Evolutionary conservation across 371 early-diverging fungal genomes (phyloP).

Genomic region (Apophysomyces sp.): DNA sequence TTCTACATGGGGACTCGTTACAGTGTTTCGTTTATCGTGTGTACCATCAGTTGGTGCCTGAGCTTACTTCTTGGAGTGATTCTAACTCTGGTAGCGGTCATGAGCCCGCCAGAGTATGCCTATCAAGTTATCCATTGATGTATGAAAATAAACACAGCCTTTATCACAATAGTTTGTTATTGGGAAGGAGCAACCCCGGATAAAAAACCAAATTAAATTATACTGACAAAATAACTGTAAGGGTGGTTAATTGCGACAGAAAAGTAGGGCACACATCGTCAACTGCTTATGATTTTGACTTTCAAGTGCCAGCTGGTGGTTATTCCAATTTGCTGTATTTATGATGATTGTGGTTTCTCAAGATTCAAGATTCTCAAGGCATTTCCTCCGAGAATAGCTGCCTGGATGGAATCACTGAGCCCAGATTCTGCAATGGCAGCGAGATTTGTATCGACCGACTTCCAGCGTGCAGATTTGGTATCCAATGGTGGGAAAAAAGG

Average conservation of each 20-base stretch:
- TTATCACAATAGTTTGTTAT: no score
- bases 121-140: slow-evolving; percentile 27
- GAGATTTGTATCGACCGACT: slow-evolving; percentile 18
- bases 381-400: slow-evolving; percentile 15
- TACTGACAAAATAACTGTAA: no score
- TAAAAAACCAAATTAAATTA: no score
- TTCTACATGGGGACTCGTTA: slow-evolving; percentile 52
- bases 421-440: slow-evolving; percentile 12
- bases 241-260: no score
- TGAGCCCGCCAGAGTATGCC: slow-evolving; percentile 46
- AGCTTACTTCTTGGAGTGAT: slow-evolving; percentile 35
- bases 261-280: no score
- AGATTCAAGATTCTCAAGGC: slow-evolving; percentile 14
- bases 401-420: not conserved
- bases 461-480: slow-evolving; percentile 11
- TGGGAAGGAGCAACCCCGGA: no score
- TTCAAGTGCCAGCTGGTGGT: no score
- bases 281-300: no score
- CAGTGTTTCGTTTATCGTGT: slow-evolving; percentile 42
- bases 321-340: no score
- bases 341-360: no score
- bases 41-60: slow-evolving; percentile 46
- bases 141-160: not conserved
- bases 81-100: slow-evolving; percentile 27
- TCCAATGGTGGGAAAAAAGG: slow-evolving; percentile 24